Evolutionary conservation across 2,329 filamentous ascomycete species (phyloP).

Genomic region (Fusarium tjaetaba): DNA sequence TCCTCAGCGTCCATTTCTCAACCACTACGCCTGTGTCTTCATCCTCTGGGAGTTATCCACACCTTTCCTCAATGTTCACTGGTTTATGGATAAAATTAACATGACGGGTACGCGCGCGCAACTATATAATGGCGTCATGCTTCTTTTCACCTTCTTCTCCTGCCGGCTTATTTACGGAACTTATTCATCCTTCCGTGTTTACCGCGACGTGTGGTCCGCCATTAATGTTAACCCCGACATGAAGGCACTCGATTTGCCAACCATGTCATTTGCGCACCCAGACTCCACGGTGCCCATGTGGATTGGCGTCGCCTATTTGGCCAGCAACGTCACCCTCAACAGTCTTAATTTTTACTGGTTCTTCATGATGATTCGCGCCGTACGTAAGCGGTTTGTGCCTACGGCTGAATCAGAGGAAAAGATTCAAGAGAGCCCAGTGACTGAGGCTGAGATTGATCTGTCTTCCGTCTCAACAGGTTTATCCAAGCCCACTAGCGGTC

Average conservation of each 20-base stretch:
- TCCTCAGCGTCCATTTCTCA: conserved; percentile 79
- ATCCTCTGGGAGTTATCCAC: conserved; percentile 89
- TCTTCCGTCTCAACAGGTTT: conserved; percentile 45
- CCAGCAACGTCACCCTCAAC: conserved; percentile 77
- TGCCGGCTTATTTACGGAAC: conserved; percentile 83
- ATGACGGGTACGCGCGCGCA: conserved; percentile 80
- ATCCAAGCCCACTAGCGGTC: conserved; percentile 28
- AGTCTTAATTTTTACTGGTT: conserved; percentile 87
- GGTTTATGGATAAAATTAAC: conserved; percentile 89
- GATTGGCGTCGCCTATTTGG: conserved; percentile 74
- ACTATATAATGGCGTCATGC: conserved; percentile 78
- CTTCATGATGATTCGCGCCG: conserved; percentile 83
- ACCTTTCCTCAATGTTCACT: conserved; percentile 88
- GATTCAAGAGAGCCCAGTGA: conserved; percentile 39
- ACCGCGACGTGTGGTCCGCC: conserved; percentile 73
- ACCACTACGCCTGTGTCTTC: conserved; percentile 83
- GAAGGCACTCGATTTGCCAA: conserved; percentile 29
- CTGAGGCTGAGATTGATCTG: conserved; percentile 45
- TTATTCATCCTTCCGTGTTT: conserved; percentile 75
- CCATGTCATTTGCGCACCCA: conserved; percentile 58
- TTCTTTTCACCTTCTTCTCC: conserved; percentile 79
- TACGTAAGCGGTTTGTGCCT: conserved; percentile 78
- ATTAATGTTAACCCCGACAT: conserved; percentile 52
- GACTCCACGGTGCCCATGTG: conserved; percentile 70
- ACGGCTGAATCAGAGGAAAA: conserved; percentile 46